Evolutionary conservation across 305 asterid species (phyloP), one percentile per base, ranked within the genome.

Genomic region (Ruellia speciosa): DNA sequence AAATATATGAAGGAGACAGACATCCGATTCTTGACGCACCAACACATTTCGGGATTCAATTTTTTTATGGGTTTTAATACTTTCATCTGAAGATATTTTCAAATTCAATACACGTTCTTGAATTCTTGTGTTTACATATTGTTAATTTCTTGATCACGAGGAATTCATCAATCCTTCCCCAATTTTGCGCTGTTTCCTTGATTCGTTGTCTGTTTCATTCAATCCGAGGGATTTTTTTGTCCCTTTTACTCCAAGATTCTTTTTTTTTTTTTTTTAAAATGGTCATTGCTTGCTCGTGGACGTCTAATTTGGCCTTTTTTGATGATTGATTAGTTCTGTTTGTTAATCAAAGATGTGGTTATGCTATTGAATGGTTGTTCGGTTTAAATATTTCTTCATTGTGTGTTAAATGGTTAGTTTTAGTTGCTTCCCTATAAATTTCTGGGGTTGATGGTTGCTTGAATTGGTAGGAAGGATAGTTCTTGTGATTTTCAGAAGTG

Each of bases 211-310:
- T 15, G 31, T 49, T 66, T 20, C 66, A 49, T 55, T 58, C 55
- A 33, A 9, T 63, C 56, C 37, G 41, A 52, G 59, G 53, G 68
- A 49, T 60, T 46, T 49, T 14, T 10, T 37, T 10, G 41, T 10
- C 52, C 48, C 9, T 10, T 4, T 18, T 49, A 45, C 61, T 59
- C 65, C 62, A 14, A 54, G 73, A 67, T 67, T 52, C 64, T 12
- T 14, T 3, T 49, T 5, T 51, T 24, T 24, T 24, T 24, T 4
- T 4, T 51, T 18, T 14, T 24, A 18, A 16, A 5, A 6, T 7
- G 0, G 6, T 43, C 16, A 12, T n/a, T 49, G 35, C 52, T 7
- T 33, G 11, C 2, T 14, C 8, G 10, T 55, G 12, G 46, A 55
- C 34, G 14, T 15, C 52, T 13, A 46, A 13, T 46, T 46, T 47